Conservation (phyloP, 495 filamentous ascomycete genomes). For the Ramalina intermedia region DNA sequence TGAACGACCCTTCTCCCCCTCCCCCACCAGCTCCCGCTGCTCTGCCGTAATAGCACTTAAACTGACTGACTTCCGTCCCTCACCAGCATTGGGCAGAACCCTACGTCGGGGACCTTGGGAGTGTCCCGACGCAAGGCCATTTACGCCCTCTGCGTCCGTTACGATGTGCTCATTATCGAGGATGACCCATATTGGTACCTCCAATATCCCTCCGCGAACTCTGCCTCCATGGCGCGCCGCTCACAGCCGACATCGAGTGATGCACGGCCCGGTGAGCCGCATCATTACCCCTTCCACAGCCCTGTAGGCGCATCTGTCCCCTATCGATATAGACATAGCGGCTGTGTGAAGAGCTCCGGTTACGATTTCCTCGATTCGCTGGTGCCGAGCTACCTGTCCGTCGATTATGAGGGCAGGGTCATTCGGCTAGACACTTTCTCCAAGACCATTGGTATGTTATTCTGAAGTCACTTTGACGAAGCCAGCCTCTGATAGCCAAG, state of each 20-base stretch:
- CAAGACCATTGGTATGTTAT: slow-evolving; percentile 42
- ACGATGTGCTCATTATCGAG: slow-evolving; percentile 85
- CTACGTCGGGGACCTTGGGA: slow-evolving; percentile 60
- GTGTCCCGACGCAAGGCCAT: slow-evolving; percentile 59
- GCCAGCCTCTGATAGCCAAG: too few species aligned
- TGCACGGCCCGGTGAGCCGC: not conserved
- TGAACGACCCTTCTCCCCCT: not conserved
- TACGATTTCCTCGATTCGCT: slow-evolving; percentile 71
- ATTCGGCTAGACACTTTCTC: slow-evolving; percentile 73
- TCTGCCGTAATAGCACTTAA: not conserved
- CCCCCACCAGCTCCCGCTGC: not conserved
- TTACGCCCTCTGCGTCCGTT: slow-evolving; percentile 65
- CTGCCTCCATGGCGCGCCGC: slow-evolving; percentile 10
- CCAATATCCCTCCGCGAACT: slow-evolving; percentile 56
- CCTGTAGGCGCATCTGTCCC: too few species aligned
- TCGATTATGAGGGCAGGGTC: slow-evolving; percentile 79
- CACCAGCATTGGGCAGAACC: slow-evolving; percentile 75
- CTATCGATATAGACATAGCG: slow-evolving; percentile 29
- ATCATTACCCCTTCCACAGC: too few species aligned
- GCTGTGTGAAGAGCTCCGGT: slow-evolving; percentile 42
- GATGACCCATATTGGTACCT: slow-evolving; percentile 97
- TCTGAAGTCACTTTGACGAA: too few species aligned
- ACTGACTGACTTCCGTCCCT: not conserved
- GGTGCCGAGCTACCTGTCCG: slow-evolving; percentile 57
- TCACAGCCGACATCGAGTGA: slow-evolving; percentile 18